Evolutionary conservation across 2,329 filamentous ascomycete genomes (phyloP), one percentile per base, ranked within the genome.

Genomic region (Alternaria conjuncta): DNA sequence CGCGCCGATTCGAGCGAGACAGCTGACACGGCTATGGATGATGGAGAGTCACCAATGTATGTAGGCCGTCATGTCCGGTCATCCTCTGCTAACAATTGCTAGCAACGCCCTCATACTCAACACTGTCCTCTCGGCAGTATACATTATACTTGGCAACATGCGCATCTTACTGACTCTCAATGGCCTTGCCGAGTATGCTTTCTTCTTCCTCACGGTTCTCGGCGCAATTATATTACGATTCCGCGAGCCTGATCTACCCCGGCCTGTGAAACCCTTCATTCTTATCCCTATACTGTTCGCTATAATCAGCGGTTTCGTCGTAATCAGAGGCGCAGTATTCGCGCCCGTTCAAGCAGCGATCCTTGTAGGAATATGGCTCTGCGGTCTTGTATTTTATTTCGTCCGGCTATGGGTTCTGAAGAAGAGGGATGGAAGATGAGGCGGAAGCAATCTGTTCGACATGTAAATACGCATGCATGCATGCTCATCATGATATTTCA

Each of bases 151-250:
- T 0, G 88, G 88, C 7, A 87, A 85, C 73, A 90, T 90, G 82
- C 85, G 88, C 18, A 86, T 87, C 1, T 82, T 90, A 0, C 76
- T 90, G 10, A 90, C 88, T 0, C 86, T 80, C 41, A 80, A 80
- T 26, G 78, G 78, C 1, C 70, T 80, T 8, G 76, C 74, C 1
- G 78, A 79, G 51, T 90, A 88, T 67, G 85, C 87, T 0, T 90
- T 90, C 78, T 90, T 90, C 81, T 89, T 90, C 74, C 79, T 90
- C 11, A 87, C 88, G 0, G 87, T 90, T 0, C 71, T 89, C 0
- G 88, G 88, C 0, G 87, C 86, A 2, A 82, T 90, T 6, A 79
- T 89, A 8, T 74, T 90, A 49, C 83, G 88, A 3, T 84, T 83
- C 63, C 83, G 85, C 0, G 87, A 90, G 72, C 88, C 88, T 0